Evolutionary conservation across 179 eudicot genomes (phyloP), one percentile per base, ranked within the genome.

Genomic region (Vitellaria paradoxa): DNA sequence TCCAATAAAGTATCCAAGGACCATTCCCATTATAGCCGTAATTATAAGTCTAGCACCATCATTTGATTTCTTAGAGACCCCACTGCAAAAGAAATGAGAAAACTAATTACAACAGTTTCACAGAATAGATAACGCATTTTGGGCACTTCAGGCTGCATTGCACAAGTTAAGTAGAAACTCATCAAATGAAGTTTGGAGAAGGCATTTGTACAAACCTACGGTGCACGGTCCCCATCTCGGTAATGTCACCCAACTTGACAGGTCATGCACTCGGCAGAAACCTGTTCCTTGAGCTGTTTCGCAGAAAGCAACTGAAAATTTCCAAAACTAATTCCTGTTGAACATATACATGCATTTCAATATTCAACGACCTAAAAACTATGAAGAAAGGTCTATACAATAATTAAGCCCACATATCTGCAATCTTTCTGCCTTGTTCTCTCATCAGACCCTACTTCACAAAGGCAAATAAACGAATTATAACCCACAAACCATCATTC

Each of bases 1-100:
- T 69, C 98, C 98, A 75, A 93, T 76, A 72, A 94, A 90, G 86
- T 92, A 94, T 59, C 98, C 98, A 77, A 94, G 82, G 64, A 92
- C 92, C 81, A 91, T 88, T 68, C 97, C 98, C 84, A 91, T 75
- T 45, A 94, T 83, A 75, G 94, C 86, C 37, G 91, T 88, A 77
- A 91, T 76, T 52, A 94, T 72, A 70, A 94, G 88, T 74, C 91
- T 86, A 9, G 86, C 88, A 77, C 81, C 81, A 50, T 90, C 96
- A 84, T 90, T 91, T 76, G 97, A 85, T 83, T 84, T 89, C 62
- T 85, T 94, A 47, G 78, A 78, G 79, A 81, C 85, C 76, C 93
- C 96, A 85, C 98, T 94, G 86, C 80, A 79, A 81, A 68, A 56
- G 74, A 15, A 72, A 70, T 9, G 30, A 68, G 26, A 78, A 45